Percentiles rank a stretch among this genome's conserved stretches.
Evolutionary conservation across 176 grass and related monocot species (phyloP).

Genomic region (Metroxylon sagu): DNA sequence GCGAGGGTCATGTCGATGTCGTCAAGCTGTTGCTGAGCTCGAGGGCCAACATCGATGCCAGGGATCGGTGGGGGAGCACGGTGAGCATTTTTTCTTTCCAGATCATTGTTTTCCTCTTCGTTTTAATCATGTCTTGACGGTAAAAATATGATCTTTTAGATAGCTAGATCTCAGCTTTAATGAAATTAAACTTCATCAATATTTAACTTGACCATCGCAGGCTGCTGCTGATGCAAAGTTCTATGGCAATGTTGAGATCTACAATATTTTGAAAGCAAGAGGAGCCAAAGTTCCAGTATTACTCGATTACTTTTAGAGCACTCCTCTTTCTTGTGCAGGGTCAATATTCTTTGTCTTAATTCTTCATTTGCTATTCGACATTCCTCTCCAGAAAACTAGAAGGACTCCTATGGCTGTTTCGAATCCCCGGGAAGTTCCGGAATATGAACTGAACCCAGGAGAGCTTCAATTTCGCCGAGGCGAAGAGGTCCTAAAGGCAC

Average conservation of each 20-base stretch:
- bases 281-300: constrained; percentile 74
- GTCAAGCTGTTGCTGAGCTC: constrained; percentile 59
- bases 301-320: background rate
- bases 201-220: constrained; percentile 9
- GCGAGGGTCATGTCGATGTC: constrained; percentile 62
- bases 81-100: constrained; percentile 23
- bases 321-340: background rate
- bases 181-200: too few relatives aligned
- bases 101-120: background rate
- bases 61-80: constrained; percentile 97
- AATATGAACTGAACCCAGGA: constrained; percentile 77
- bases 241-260: constrained; percentile 63
- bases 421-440: constrained; percentile 53
- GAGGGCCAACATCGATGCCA: constrained; percentile 86
- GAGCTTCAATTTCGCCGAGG: constrained; percentile 82
- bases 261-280: constrained; percentile 65
- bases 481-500: constrained; percentile 61
- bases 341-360: background rate
- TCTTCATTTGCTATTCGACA: background rate
- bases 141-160: too few relatives aligned
- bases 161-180: too few relatives aligned
- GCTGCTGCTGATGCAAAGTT: constrained; percentile 79
- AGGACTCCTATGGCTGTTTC: constrained; percentile 74
- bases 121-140: background rate
- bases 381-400: constrained; percentile 43